A percentile compares a stretch with the other conserved stretches of the same genome.
Evolutionary conservation across 208 protist genomes (phyloP).

Genomic region (Crithidia expoeki): DNA sequence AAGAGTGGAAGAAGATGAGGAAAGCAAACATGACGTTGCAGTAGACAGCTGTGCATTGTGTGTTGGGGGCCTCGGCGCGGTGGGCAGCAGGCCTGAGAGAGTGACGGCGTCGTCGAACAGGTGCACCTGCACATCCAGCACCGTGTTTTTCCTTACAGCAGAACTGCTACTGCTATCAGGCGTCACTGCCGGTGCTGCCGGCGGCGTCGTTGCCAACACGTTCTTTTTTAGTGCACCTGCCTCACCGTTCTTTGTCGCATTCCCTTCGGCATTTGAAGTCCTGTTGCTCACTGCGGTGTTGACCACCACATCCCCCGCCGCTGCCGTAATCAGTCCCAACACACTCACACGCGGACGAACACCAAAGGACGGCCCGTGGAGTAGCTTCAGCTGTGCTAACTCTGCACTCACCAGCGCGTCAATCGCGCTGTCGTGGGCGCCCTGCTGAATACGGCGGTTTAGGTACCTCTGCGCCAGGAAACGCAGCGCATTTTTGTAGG

Average conservation of each 20-base stretch:
- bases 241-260: too few species aligned
- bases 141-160: not conserved
- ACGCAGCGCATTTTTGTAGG: constrained; percentile 81
- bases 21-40: too few species aligned
- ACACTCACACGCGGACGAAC: constrained; percentile 63
- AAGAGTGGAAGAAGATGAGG: not conserved
- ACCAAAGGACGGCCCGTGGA: constrained; percentile 79
- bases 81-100: constrained; percentile 11
- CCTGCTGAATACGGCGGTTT: constrained; percentile 83
- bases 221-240: too few species aligned
- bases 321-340: constrained; percentile 50
- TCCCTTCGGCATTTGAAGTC: too few species aligned
- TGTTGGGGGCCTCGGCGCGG: not conserved
- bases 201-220: too few species aligned
- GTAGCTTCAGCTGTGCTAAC: constrained; percentile 83
- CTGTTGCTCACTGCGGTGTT: too few species aligned
- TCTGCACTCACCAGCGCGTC: constrained; percentile 85
- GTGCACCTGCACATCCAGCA: constrained; percentile 37
- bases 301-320: constrained; percentile 26
- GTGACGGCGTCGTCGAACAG: constrained; percentile 66
- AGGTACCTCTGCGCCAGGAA: constrained; percentile 87
- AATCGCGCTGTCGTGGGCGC: constrained; percentile 81
- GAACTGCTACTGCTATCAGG: not conserved
- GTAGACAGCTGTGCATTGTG: constrained; percentile 4
- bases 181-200: too few species aligned